Conservation (phyloP, 306 rosid genomes). For the Vigna radiata region DNA sequence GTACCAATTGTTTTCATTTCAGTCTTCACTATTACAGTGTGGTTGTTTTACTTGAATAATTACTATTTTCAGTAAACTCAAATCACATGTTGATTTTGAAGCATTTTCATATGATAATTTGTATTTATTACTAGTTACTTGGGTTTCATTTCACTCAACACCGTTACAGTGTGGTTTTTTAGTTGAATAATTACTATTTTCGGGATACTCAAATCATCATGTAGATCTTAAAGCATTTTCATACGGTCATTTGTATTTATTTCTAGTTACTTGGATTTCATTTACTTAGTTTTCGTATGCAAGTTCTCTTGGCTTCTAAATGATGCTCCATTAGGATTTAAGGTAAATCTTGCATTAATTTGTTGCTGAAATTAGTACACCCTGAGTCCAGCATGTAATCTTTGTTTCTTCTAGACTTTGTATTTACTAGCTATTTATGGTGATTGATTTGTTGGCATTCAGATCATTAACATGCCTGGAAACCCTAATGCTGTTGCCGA, state of each 20-base stretch:
- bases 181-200: no score
- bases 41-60: not conserved
- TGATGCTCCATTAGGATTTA: constrained; percentile 11
- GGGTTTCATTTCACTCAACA: not conserved
- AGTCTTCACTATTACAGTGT: not conserved
- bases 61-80: constrained; percentile 3
- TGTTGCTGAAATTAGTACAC: constrained; percentile 27
- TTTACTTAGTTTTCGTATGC: constrained; percentile 6
- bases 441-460: constrained; percentile 38
- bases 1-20: not conserved
- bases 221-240: no score
- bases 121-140: not conserved
- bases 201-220: no score
- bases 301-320: constrained; percentile 1
- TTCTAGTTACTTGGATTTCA: no score
- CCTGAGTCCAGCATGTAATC: constrained; percentile 7
- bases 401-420: constrained; percentile 1
- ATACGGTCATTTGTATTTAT: no score
- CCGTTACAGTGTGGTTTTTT: no score
- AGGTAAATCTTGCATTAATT: constrained; percentile 11
- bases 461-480: constrained; percentile 98
- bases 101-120: not conserved
- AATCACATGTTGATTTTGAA: constrained; percentile 1
- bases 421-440: constrained; percentile 17
- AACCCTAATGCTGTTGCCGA: constrained; percentile 95